Conservation (phyloP, 345 rosid species). For the Gynandropsis gynandra region DNA sequence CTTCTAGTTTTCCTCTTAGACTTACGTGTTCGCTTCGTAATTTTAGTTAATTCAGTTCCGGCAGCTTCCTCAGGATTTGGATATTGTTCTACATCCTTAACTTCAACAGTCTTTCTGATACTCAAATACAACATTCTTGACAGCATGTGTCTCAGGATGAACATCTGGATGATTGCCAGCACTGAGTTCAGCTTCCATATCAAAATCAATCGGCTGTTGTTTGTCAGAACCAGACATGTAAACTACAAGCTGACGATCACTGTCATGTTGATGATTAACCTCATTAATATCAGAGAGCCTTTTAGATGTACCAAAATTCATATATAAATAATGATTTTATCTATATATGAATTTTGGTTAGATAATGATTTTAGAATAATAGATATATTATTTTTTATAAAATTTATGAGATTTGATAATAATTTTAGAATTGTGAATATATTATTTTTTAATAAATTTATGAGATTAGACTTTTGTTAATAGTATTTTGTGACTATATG, state of each 20-base stretch:
- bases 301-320: slow-evolving; percentile 14
- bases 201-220: slow-evolving; percentile 10
- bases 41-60: slow-evolving; percentile 14
- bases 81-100: slow-evolving; percentile 11
- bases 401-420: too few relatives aligned
- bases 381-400: too few relatives aligned
- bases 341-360: too few relatives aligned
- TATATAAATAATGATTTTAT: too few relatives aligned
- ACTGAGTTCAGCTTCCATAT: slow-evolving; percentile 3
- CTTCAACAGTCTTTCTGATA: slow-evolving; percentile 1
- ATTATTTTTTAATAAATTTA: too few relatives aligned
- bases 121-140: slow-evolving; percentile 5
- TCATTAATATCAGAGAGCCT: slow-evolving; percentile 7
- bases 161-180: slow-evolving; percentile 8
- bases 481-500: too few relatives aligned
- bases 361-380: too few relatives aligned
- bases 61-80: slow-evolving; percentile 15
- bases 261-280: too few relatives aligned
- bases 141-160: neutral
- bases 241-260: slow-evolving; percentile 8
- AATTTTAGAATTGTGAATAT: too few relatives aligned
- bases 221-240: slow-evolving; percentile 5
- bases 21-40: slow-evolving; percentile 18
- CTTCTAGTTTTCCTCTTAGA: slow-evolving; percentile 15
- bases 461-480: too few relatives aligned